Conservation (phyloP, 169 alveolate species). For the Eimeria sp. region DNA sequence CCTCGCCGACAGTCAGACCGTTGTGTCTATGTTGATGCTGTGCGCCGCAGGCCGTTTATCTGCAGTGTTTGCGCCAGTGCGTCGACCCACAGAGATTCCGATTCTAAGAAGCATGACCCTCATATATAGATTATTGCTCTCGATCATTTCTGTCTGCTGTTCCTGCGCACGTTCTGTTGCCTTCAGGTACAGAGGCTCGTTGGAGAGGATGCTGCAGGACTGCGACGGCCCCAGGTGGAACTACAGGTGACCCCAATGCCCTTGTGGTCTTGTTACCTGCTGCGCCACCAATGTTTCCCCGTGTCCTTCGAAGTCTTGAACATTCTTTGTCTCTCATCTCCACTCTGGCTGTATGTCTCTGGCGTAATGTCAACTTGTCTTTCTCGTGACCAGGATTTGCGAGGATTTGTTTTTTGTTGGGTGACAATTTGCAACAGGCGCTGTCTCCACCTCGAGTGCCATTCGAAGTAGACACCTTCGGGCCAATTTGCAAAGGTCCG, state of each 20-base stretch:
- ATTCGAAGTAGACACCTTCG: not conserved
- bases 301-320: not conserved
- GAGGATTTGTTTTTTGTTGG: not conserved
- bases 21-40: not conserved
- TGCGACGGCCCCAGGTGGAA: conserved; percentile 31
- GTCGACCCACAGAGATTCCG: not conserved
- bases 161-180: not conserved
- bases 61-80: conserved; percentile 45
- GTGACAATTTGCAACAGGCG: not conserved
- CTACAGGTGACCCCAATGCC: conserved; percentile 21
- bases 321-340: not conserved
- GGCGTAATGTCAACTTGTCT: not conserved
- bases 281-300: not conserved
- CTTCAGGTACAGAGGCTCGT: not conserved
- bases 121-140: not conserved
- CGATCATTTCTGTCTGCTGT: not conserved
- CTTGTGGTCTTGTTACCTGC: not conserved
- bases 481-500: not conserved
- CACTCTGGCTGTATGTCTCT: not conserved
- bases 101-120: not conserved
- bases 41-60: conserved; percentile 7
- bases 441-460: conserved; percentile 32
- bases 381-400: not conserved
- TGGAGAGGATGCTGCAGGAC: conserved; percentile 54
- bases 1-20: not conserved